phyloP scores from a whole-genome alignment of 306 rosid species.

The Pterocarpus santalinus region DNA sequence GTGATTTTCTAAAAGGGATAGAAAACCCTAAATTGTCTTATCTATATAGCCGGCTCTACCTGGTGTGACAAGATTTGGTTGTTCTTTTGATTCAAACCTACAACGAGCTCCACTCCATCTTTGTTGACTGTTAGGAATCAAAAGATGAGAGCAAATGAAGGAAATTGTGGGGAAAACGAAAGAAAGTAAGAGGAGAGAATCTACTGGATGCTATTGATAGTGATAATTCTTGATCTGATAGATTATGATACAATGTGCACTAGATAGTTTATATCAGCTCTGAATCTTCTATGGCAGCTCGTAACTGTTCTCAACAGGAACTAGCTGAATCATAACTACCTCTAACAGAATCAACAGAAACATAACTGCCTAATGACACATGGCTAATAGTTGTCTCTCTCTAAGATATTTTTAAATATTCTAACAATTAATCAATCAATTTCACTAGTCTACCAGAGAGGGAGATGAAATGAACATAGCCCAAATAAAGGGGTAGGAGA shows the following conservation, averaged over 20 bases:
- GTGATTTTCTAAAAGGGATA: too few species aligned
- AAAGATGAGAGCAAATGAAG: background rate
- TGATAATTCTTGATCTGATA: background rate
- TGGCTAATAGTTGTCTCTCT: background rate
- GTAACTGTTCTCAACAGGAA: background rate
- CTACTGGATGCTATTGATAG: background rate
- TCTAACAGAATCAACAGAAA: background rate
- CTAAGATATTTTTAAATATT: background rate
- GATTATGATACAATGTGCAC: too few species aligned
- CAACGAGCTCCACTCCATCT: background rate
- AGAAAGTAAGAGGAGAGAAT: background rate
- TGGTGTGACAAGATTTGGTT: background rate
- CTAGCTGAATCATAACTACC: background rate
- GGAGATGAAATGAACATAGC: slow-evolving; percentile 14
- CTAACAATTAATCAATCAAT: slow-evolving; percentile 14
- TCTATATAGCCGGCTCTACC: background rate
- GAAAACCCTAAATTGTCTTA: too few species aligned
- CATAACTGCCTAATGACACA: background rate
- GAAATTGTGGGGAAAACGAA: background rate
- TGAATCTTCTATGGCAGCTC: background rate
- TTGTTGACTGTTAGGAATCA: background rate
- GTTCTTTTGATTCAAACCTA: background rate
- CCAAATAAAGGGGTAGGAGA: slow-evolving; percentile 10
- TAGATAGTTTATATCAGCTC: background rate
- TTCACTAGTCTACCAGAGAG: slow-evolving; percentile 16